Base-by-base conservation (phyloP, 2,329 filamentous ascomycete genomes). In the Pseudogymnoascus sp. region DNA sequence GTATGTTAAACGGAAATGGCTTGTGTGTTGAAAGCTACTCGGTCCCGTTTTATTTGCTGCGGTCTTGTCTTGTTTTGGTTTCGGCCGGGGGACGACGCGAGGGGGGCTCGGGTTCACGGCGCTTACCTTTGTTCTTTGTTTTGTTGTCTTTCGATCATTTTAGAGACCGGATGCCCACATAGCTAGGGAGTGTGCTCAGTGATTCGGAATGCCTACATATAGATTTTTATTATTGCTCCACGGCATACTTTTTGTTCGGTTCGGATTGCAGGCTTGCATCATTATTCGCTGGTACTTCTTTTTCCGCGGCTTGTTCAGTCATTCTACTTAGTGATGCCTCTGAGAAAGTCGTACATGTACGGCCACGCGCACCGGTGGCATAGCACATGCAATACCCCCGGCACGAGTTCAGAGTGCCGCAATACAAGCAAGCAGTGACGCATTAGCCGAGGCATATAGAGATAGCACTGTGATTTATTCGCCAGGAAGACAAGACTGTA, bases 101-200 rank as follows among this genome's bases (percentile, higher is more conserved):
- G 25, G 25, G 25, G n/a, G 7, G 20, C 43, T 50, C 43, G n/a
- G 43, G 25, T 50, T 50, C 43, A 50, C 43, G 43, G 43, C 43
- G 43, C 25, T 30, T 18, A 50, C 22, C 3, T 47, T 28, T 47
- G 22, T 18, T 47, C 14, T 50, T 43, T 22, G 14, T 50, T 50
- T 30, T 47, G 22, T 9, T 33, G 28, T 37, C 12, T 50, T 30
- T 50, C 43, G 25, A 50, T 50, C 43, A 50, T 50, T 30, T 30
- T 50, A 50, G 43, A 50, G 43, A 18, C 43, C n/a, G 43, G 43
- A 50, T 50, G 43, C 43, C 43, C 43, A 50, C 43, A 30, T 50
- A 50, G 43, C 43, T 50, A 50, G 43, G 43, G 43, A 50, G 25
- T 50, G 43, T 50, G 43, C 43, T 50, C 43, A 50, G 43, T 50